Evolutionary conservation across 805 yeast genomes (phyloP).

Genomic region (Barnettozyma siamensis): DNA sequence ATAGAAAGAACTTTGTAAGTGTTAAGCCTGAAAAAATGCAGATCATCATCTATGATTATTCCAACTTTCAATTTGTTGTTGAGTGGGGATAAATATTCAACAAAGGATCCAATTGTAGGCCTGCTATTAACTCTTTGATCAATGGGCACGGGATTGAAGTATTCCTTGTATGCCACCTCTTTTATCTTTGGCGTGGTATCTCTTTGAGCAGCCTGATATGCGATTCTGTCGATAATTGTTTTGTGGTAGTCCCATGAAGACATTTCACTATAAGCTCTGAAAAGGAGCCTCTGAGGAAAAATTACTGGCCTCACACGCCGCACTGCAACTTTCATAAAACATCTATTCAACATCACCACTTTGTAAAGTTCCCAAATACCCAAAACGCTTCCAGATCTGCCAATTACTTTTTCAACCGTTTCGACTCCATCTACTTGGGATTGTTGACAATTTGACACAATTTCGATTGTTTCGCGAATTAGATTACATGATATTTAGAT

Average conservation of each 20-base stretch:
- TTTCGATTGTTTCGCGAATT: too few species aligned
- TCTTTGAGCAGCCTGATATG: not conserved
- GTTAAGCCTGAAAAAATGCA: constrained; percentile 8
- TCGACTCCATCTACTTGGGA: too few species aligned
- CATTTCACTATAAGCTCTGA: not conserved
- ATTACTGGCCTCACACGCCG: not conserved
- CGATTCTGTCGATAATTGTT: not conserved
- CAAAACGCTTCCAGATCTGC: too few species aligned
- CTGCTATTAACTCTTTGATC: constrained; percentile 3
- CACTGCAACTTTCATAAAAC: too few species aligned
- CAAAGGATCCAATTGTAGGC: constrained; percentile 9
- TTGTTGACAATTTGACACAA: too few species aligned
- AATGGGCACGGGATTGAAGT: not conserved
- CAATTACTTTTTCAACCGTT: too few species aligned
- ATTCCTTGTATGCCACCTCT: not conserved
- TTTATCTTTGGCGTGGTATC: not conserved
- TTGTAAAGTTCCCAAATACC: too few species aligned
- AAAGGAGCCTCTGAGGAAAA: not conserved
- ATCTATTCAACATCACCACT: too few species aligned
- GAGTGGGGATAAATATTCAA: constrained; percentile 3
- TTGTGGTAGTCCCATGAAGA: not conserved
- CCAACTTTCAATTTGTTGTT: constrained; percentile 3
- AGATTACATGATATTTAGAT: not conserved
- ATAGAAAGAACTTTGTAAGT: constrained; percentile 6
- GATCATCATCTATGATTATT: constrained; percentile 8